Evolutionary conservation across 176 grass and related monocot genomes (phyloP), one percentile per base, ranked within the genome.

Genomic region (Tillandsia leiboldiana): DNA sequence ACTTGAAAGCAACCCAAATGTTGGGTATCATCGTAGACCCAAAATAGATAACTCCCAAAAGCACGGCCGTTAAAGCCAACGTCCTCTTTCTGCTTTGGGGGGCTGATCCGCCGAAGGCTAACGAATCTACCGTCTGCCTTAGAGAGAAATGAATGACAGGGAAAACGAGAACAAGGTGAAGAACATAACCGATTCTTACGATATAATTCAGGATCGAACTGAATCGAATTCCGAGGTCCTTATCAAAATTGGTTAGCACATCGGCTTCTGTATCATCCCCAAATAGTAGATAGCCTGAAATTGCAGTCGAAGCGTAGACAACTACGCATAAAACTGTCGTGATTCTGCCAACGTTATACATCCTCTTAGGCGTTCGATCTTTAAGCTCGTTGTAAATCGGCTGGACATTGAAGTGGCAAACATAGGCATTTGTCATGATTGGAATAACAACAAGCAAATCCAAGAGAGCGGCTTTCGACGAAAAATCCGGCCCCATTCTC

Each of bases 1-100:
- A 99, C 80, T 93, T 99, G 76, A 99, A 99, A 69, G 89, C 89
- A 42, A 93, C 88, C 94, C 94, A 99, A 64, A 99, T 99, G 65
- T 87, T 99, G 42, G 94, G 94, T 84, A 99, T 93, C 51, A 80
- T 87, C 10, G 89, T 99, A 0, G 94, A 99, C 1, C 87, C 94
- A 0, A 99, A 90, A 74, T 93, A 99, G 64, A 99, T 80, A 58
- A 90, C 72, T 0, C 74, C 79, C 52, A 99, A 71, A 23, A 99
- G 82, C n/a, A 93, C 79, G 48, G 74, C 82, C 12, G 94, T 99
- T 83, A 99, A 69, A n/a, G 71, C 27, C 11, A 90, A 66, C 24
- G 65, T 87, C 75, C 72, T 90, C 77, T 87, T 99, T 70, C 77
- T 93, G 75, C 72, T 93, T 51, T 74, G 61, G 12, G 80, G 17